Evolutionary conservation across 2,329 filamentous ascomycete species (phyloP).

Genomic region (Diaporthe citri): DNA sequence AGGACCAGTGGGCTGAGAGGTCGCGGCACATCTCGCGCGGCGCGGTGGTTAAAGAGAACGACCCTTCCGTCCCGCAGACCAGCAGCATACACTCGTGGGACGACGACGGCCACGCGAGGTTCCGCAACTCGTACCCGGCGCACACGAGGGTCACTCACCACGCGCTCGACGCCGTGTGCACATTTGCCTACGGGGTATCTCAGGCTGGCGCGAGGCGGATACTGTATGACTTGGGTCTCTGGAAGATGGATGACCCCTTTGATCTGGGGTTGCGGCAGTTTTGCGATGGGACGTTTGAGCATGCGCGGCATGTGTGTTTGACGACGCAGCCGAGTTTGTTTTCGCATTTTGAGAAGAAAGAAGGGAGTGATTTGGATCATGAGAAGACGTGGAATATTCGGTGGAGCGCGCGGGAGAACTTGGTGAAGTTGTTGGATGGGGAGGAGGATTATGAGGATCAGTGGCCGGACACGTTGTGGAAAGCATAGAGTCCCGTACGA

Average conservation of each 20-base stretch:
- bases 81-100: neutral
- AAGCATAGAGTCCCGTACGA: neutral
- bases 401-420: neutral
- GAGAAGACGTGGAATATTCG: constrained; percentile 23
- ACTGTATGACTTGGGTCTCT: neutral
- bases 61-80: neutral
- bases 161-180: constrained; percentile 17
- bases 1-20: neutral
- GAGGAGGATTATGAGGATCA: constrained; percentile 9
- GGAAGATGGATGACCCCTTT: constrained; percentile 20
- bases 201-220: constrained; percentile 8
- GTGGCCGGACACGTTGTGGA: constrained; percentile 10
- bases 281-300: constrained; percentile 17
- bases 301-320: neutral
- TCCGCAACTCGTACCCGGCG: constrained; percentile 6
- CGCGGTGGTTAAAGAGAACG: constrained; percentile 4
- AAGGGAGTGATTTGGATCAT: constrained; percentile 12
- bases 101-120: constrained; percentile 17
- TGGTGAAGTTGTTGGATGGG: neutral
- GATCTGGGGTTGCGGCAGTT: constrained; percentile 10
- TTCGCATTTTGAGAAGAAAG: constrained; percentile 9
- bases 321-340: constrained; percentile 18
- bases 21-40: constrained; percentile 4
- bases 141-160: constrained; percentile 17
- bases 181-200: constrained; percentile 9